phyloP scores from a whole-genome alignment of 2,329 filamentous ascomycete genomes.

The Kalmusia sp. region DNA sequence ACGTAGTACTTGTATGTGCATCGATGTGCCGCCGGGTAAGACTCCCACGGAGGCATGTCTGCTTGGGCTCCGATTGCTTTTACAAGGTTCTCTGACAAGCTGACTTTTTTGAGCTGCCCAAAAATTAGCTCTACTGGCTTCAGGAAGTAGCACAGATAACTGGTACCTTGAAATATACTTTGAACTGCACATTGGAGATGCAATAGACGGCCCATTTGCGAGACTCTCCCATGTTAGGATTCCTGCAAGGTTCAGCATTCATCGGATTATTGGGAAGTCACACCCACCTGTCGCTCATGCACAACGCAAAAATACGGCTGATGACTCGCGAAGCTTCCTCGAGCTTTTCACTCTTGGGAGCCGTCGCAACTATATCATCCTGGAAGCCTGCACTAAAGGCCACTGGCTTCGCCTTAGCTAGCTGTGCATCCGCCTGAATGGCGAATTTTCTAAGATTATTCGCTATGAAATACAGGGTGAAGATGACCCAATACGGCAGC shows the following conservation, averaged over 20 bases:
- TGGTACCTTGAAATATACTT: slow-evolving; percentile 87
- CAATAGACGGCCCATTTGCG: slow-evolving; percentile 99
- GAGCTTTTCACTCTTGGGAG: slow-evolving; percentile 77
- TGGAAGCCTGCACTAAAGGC: slow-evolving; percentile 64
- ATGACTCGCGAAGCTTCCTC: slow-evolving; percentile 90
- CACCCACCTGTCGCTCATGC: slow-evolving; percentile 80
- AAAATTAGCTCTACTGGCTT: slow-evolving; percentile 6
- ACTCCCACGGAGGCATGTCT: slow-evolving; percentile 80
- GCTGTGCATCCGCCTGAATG: slow-evolving; percentile 83
- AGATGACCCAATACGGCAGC: slow-evolving; percentile 91
- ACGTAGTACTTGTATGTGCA: slow-evolving; percentile 98
- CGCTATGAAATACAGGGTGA: slow-evolving; percentile 85
- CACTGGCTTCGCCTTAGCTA: slow-evolving; percentile 56
- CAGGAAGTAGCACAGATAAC: neutral
- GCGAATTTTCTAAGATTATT: slow-evolving; percentile 89
- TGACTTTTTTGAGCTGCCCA: slow-evolving; percentile 76
- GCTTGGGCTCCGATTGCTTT: slow-evolving; percentile 78
- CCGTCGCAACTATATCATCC: slow-evolving; percentile 77
- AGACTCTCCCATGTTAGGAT: slow-evolving; percentile 78
- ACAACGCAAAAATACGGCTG: slow-evolving; percentile 90
- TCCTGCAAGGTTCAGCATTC: slow-evolving; percentile 57
- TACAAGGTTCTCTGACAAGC: slow-evolving; percentile 88
- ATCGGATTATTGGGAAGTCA: slow-evolving; percentile 26
- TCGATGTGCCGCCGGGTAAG: slow-evolving; percentile 87
- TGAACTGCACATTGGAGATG: slow-evolving; percentile 93